Evolutionary conservation across 192 early-diverging fungal species (phyloP).

Genomic region (Coemansia sp.): DNA sequence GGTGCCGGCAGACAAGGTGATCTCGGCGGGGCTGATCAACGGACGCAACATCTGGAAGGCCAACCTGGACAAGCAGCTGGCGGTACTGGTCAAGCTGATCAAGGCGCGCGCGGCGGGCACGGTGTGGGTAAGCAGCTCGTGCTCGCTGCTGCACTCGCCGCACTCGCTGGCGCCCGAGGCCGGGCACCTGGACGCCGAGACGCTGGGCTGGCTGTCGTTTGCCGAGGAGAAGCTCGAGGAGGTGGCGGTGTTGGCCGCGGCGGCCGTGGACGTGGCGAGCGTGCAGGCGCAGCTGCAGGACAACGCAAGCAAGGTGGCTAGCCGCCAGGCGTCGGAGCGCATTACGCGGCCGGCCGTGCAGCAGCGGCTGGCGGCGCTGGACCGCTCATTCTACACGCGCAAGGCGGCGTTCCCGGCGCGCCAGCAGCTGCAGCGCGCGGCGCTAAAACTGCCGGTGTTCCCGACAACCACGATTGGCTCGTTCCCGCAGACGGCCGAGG

Average conservation of each 20-base stretch:
- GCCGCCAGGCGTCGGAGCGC: conserved; percentile 70
- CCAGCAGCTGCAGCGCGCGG: conserved; percentile 63
- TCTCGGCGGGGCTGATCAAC: conserved; percentile 95
- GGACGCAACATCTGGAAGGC: conserved; percentile 98
- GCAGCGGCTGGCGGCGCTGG: conserved; percentile 62
- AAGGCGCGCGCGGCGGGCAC: conserved; percentile 56
- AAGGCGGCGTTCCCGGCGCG: conserved; percentile 70
- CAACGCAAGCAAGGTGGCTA: conserved; percentile 67
- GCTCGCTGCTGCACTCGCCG: conserved; percentile 89
- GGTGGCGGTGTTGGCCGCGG: conserved; percentile 65
- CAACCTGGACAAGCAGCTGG: conserved; percentile 72
- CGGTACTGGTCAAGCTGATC: conserved; percentile 62
- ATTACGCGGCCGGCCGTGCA: conserved; percentile 82
- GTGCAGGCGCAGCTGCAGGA: conserved; percentile 65
- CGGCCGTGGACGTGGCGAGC: conserved; percentile 42
- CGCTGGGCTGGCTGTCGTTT: conserved; percentile 91
- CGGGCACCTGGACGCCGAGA: conserved; percentile 70
- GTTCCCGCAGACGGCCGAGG: conserved; percentile 97
- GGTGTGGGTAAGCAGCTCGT: conserved; percentile 79
- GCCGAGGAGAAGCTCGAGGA: conserved; percentile 90
- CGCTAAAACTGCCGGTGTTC: conserved; percentile 83
- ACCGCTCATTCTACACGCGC: conserved; percentile 69
- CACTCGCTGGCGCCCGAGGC: conserved; percentile 76
- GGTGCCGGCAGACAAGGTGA: conserved; percentile 57
- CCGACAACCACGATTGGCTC: conserved; percentile 98